These are phyloP conservation scores for Saccharomyces mikatae DNA, from an alignment of 805 yeast genomes.

Conservation along the genomic window DNA sequence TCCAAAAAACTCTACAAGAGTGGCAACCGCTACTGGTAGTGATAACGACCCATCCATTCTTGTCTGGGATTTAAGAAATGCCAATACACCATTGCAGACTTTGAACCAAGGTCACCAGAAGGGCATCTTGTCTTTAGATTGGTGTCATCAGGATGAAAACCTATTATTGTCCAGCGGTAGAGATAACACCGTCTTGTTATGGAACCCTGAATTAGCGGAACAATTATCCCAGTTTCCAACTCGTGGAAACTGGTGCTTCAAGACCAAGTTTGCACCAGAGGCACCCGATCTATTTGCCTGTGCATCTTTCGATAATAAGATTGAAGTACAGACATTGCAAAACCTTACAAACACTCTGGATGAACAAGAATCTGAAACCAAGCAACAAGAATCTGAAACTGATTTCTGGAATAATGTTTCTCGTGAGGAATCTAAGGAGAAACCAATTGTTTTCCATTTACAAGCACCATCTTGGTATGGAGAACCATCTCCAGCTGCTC, in stretches of 20 bases:
- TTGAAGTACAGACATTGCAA: slow-evolving; percentile 77
- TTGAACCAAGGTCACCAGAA: slow-evolving; percentile 65
- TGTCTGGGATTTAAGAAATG: slow-evolving; percentile 91
- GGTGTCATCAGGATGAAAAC: slow-evolving; percentile 80
- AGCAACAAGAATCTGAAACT: slow-evolving; percentile 40
- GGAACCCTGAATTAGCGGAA: slow-evolving; percentile 79
- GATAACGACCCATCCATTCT: slow-evolving; percentile 68
- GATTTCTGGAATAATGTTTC: slow-evolving; percentile 84
- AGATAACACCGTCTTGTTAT: slow-evolving; percentile 76
- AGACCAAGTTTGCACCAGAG: slow-evolving; percentile 77
- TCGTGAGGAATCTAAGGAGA: slow-evolving; percentile 60
- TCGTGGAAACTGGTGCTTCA: slow-evolving; percentile 88
- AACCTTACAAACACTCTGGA: slow-evolving; percentile 37
- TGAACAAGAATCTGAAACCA: slow-evolving; percentile 22
- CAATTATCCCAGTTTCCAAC: slow-evolving; percentile 83
- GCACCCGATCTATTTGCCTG: slow-evolving; percentile 86
- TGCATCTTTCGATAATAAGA: slow-evolving; percentile 79
- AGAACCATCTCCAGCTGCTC: slow-evolving; percentile 57
- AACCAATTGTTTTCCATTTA: slow-evolving; percentile 50
- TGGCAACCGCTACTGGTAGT: slow-evolving; percentile 79
- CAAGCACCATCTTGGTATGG: slow-evolving; percentile 91
- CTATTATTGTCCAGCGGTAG: slow-evolving; percentile 85
- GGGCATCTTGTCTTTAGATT: slow-evolving; percentile 84
- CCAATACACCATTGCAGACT: slow-evolving; percentile 77
- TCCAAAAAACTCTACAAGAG: slow-evolving; percentile 76